Evolutionary conservation across 768 basidiomycete species (phyloP).

Genomic region (Phlegmacium glaucopus): DNA sequence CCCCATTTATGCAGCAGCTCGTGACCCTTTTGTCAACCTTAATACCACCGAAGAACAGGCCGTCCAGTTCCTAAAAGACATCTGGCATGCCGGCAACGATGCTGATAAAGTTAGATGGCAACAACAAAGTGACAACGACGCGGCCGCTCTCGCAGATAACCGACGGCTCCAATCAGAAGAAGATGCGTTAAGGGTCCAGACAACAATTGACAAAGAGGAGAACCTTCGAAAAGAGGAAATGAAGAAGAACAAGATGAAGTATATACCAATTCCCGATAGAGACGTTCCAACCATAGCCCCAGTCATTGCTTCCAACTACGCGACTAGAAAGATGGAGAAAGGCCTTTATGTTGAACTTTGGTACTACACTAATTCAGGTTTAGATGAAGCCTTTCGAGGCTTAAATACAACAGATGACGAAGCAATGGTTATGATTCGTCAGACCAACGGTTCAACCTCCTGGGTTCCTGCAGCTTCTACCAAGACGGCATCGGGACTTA

Average conservation of each 20-base stretch:
- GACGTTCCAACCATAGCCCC: not conserved
- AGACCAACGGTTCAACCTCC: not conserved
- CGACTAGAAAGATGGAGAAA: too few relatives aligned
- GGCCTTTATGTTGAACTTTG: not conserved
- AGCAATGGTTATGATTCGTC: not conserved
- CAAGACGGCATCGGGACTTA: too few relatives aligned
- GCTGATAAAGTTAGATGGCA: not conserved
- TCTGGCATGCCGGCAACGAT: not conserved
- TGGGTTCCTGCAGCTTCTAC: too few relatives aligned
- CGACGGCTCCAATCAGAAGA: not conserved
- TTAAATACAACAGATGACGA: not conserved
- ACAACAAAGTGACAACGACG: too few relatives aligned
- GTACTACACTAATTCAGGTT: not conserved
- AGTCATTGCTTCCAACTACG: too few relatives aligned
- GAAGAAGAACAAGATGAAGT: not conserved
- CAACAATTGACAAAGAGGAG: not conserved
- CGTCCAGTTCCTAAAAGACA: not conserved
- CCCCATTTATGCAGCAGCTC: not conserved
- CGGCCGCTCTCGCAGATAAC: not conserved
- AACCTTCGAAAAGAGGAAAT: not conserved
- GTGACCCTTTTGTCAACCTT: not conserved
- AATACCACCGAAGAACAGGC: not conserved
- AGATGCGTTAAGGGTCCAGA: not conserved
- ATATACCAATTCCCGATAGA: not conserved
- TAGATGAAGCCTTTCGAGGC: not conserved